Evolutionary conservation across 768 basidiomycete genomes (phyloP), one percentile per base, ranked within the genome.

Genomic region (Tubosaeta sp.): DNA sequence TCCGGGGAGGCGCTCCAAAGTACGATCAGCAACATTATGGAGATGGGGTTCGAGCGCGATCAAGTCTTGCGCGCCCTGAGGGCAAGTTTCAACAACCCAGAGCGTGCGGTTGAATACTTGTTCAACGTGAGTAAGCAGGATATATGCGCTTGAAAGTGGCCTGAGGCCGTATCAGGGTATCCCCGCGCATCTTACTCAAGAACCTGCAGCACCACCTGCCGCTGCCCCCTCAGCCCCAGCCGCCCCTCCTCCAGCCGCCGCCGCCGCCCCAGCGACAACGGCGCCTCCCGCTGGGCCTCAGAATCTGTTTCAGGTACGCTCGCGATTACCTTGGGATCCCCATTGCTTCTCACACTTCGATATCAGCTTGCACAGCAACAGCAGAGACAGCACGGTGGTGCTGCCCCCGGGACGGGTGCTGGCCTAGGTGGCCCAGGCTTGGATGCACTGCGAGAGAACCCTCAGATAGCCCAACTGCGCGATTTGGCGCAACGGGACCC

Each of bases 31-130:
- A 87, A 87, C 65, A 93, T 99, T 82, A 72, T 84, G 35, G 91
- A 92, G 59, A 98, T 99, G 97, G 97, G 97, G 7, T 98, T 95
- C 61, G 79, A 81, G 54, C 79, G 85, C 35, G 93, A 94, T 4
- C 82, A 91, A 62, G 91, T 97, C 38, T 70, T 84, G 62, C 81
- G 85, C 14, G 94, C 95, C 4, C 67, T 99, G 67, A 78, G 92
- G 53, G 97, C 95, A 26, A 94, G 91, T 65, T 99, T 81, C 74
- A 99, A 99, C 71, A 98, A 99, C 71, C 90, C 97, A 8, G 94
- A 98, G 61, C 82, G 97, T 29, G 97, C 97, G 7, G 95, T 93
- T n/a, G 97, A 99, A 69, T 99, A 99, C 70, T 74, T 99, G 50
- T 86, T 98, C 82, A 95, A 66, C 54, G 95, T 95, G 60, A 59